Base-by-base conservation (phyloP, 108 stramenopile species). In the Conticribra guillardii region DNA sequence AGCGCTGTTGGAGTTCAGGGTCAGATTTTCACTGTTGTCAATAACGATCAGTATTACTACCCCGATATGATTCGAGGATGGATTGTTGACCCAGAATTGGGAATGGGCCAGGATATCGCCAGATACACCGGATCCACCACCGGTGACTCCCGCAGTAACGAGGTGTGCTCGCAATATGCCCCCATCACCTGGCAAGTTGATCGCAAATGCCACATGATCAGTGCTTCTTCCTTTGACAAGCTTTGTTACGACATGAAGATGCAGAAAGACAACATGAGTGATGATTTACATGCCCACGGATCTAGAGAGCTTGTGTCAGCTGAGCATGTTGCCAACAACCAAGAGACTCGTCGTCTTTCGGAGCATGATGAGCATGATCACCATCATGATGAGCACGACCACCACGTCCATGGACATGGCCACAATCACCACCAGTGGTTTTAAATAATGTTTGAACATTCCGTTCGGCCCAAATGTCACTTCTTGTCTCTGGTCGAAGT, bases 151-250 rank as follows among this genome's bases (percentile, higher is more conserved):
- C 71, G 75, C 45, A 51, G 72, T 63, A 87, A 85, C 59, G 64
- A 67, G n/a, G 51, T 82, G 46, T 85, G 86, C 74, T 87, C 88
- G 2, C 65, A 56, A 48, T 89, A 87, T 67, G 24, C 85, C 27
- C 84, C 82, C 33, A 85, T 87, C 60, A 87, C 89, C 57, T 89
- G 89, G 89, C 86, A 89, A 50, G 89, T 89, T 0, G 86, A 89
- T 71, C 86, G 84, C 63, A 84, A 85, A 67, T 89, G 89, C 63
- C 86, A 87, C 79, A 28, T 84, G 64, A 84, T 87, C 54, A 81
- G 79, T 37, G 89, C 89, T 30, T 87, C 86, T 4, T 69, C 81
- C 27, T 87, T 89, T 54, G 89, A 89, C 63, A 86, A 89, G 83
- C 54, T 89, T 49, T 89, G 89, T 30, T 47, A 54, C 15, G 84